Conservation (phyloP, 495 filamentous ascomycete genomes). For the Aspergillus wentii region DNA sequence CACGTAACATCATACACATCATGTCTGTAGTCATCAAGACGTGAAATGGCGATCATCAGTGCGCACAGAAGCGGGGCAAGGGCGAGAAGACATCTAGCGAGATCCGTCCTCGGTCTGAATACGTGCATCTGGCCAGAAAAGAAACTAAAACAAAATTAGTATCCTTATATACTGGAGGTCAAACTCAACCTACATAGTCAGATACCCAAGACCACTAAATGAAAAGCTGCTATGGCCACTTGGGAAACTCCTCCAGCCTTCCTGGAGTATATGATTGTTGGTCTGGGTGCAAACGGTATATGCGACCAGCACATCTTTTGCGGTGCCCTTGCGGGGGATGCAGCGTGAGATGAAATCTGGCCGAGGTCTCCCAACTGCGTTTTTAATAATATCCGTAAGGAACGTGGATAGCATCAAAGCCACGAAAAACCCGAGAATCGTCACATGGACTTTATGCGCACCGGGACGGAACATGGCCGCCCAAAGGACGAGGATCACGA, state of each 20-base stretch:
- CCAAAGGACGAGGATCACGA: constrained; percentile 60
- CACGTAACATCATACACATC: constrained; percentile 87
- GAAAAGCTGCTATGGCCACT: constrained; percentile 84
- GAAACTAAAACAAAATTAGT: too few relatives aligned
- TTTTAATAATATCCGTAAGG: constrained; percentile 89
- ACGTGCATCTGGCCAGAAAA: constrained; percentile 74
- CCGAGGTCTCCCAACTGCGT: constrained; percentile 81
- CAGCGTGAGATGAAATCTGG: constrained; percentile 91
- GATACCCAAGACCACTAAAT: constrained; percentile 79
- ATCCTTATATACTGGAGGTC: too few relatives aligned
- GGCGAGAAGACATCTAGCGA: constrained; percentile 54
- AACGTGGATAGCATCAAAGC: constrained; percentile 73
- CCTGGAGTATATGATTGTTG: constrained; percentile 72
- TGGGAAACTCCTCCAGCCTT: constrained; percentile 92
- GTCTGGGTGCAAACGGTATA: constrained; percentile 78
- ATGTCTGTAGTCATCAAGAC: constrained; percentile 90
- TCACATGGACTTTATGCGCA: constrained; percentile 80
- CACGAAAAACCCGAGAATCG: constrained; percentile 73
- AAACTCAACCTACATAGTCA: constrained; percentile 51
- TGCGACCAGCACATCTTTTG: constrained; percentile 61
- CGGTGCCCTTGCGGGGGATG: constrained; percentile 61
- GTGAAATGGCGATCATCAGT: constrained; percentile 81
- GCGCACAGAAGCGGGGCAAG: constrained; percentile 72
- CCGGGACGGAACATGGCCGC: constrained; percentile 54
- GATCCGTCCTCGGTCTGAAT: constrained; percentile 69